phyloP scores from a whole-genome alignment of 2,329 filamentous ascomycete species.

The Colletotrichum ledebouriae region DNA sequence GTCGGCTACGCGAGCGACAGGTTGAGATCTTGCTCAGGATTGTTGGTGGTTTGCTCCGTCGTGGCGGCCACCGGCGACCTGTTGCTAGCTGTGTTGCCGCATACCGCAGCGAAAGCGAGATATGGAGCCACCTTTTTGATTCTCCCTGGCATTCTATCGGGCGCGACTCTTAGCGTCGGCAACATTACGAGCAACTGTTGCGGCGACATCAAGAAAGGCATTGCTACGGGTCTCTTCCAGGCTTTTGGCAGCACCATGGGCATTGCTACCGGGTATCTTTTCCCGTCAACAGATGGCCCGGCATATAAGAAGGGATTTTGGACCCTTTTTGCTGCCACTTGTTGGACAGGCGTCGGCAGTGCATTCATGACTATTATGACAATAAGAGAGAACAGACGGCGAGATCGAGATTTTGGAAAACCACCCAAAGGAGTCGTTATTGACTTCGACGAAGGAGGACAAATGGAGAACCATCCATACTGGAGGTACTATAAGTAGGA shows the following conservation, averaged over 20 bases:
- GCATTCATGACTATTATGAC: constrained; percentile 40
- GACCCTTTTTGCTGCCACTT: constrained; percentile 34
- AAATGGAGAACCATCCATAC: constrained; percentile 36
- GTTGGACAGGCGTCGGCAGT: constrained; percentile 30
- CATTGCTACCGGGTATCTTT: constrained; percentile 33
- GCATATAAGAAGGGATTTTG: constrained; percentile 33
- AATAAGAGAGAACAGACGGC: constrained; percentile 39
- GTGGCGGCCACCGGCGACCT: constrained; percentile 33
- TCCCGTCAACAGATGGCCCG: constrained; percentile 27
- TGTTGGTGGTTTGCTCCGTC: constrained; percentile 39
- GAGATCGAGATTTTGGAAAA: constrained; percentile 40
- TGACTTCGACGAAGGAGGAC: constrained; percentile 32
- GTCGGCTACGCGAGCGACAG: constrained; percentile 42
- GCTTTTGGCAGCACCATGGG: constrained; percentile 40
- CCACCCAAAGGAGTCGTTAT: constrained; percentile 22
- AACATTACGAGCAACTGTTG: constrained; percentile 39
- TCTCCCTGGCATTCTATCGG: constrained; percentile 23
- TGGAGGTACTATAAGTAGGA: constrained; percentile 32
- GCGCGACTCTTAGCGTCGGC: constrained; percentile 23
- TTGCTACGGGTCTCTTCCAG: constrained; percentile 29
- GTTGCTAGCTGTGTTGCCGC: constrained; percentile 25
- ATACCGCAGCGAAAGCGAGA: constrained; percentile 15
- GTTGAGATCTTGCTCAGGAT: constrained; percentile 40
- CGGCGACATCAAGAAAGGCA: constrained; percentile 39
- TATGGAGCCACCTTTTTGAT: constrained; percentile 37